Conservation (phyloP, 176 grass and related monocot species). For the Ananas comosus region DNA sequence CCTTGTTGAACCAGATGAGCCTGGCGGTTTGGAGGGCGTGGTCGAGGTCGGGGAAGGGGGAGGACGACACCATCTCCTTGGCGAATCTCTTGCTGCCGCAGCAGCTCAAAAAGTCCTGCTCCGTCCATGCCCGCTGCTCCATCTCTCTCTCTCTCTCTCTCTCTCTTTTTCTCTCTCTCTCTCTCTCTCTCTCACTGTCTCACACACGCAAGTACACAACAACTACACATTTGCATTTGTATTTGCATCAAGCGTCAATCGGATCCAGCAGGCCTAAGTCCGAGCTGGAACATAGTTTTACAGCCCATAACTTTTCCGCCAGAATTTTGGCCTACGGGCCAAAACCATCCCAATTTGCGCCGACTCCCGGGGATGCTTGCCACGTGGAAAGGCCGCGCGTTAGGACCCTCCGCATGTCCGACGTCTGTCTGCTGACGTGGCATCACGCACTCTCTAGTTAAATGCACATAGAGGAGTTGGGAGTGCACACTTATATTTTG, state of each 20-base stretch:
- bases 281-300: too few relatives aligned
- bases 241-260: too few relatives aligned
- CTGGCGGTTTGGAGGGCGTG: constrained; percentile 52
- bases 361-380: too few relatives aligned
- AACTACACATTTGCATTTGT: too few relatives aligned
- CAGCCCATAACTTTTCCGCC: too few relatives aligned
- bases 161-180: not conserved
- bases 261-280: too few relatives aligned
- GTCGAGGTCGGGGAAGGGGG: constrained; percentile 55
- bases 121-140: constrained; percentile 25
- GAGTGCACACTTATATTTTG: not conserved
- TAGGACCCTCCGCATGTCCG: not conserved
- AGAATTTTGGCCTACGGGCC: too few relatives aligned
- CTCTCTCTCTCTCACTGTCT: not conserved
- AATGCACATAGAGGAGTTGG: too few relatives aligned
- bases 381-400: not conserved
- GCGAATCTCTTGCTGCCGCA: constrained; percentile 66
- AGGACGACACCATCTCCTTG: constrained; percentile 49
- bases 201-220: not conserved
- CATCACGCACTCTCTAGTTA: not conserved
- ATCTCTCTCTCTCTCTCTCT: constrained; percentile 5
- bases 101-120: constrained; percentile 44
- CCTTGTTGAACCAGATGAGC: constrained; percentile 87
- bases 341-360: too few relatives aligned
- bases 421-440: not conserved